Percentiles rank a stretch among this genome's conserved stretches.
Evolutionary conservation across 2,329 filamentous ascomycete genomes (phyloP).

Genomic region (Coniella vitis): DNA sequence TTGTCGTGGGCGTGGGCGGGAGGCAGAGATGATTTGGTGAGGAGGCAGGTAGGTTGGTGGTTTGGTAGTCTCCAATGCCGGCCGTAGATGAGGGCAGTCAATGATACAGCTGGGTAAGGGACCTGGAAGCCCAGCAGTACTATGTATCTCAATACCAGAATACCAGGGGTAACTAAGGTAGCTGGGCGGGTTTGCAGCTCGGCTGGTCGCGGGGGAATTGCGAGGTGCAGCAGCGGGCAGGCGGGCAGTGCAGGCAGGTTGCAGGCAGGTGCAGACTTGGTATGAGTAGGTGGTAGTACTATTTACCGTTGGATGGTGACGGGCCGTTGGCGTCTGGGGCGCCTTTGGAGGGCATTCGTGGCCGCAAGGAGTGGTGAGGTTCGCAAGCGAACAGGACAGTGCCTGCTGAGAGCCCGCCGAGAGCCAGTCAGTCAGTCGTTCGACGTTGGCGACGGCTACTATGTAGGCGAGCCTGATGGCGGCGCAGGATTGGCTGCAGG

Average conservation of each 20-base stretch:
- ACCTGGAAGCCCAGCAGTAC: neutral
- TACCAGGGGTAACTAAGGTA: too few relatives aligned
- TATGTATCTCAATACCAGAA: too few relatives aligned
- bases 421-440: too few relatives aligned
- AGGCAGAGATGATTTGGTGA: slow-evolving; percentile 6
- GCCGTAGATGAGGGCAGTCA: too few relatives aligned
- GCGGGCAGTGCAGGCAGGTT: neutral
- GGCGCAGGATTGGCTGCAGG: neutral
- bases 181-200: neutral
- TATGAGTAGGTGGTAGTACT: slow-evolving; percentile 3
- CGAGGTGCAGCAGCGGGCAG: neutral
- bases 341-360: slow-evolving; percentile 16
- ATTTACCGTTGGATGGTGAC: slow-evolving; percentile 16
- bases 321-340: slow-evolving; percentile 14
- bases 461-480: neutral
- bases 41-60: slow-evolving; percentile 4
- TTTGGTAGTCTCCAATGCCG: neutral
- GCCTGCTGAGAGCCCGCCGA: too few relatives aligned
- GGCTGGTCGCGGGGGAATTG: neutral
- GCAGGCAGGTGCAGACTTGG: too few relatives aligned
- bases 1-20: slow-evolving; percentile 8
- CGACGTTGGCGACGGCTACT: neutral
- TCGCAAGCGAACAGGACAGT: slow-evolving; percentile 1
- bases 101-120: neutral
- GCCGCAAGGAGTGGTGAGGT: neutral